Evolutionary conservation across 2,329 filamentous ascomycete species (phyloP), one percentile per base, ranked within the genome.

Genomic region (Venturia asperata): DNA sequence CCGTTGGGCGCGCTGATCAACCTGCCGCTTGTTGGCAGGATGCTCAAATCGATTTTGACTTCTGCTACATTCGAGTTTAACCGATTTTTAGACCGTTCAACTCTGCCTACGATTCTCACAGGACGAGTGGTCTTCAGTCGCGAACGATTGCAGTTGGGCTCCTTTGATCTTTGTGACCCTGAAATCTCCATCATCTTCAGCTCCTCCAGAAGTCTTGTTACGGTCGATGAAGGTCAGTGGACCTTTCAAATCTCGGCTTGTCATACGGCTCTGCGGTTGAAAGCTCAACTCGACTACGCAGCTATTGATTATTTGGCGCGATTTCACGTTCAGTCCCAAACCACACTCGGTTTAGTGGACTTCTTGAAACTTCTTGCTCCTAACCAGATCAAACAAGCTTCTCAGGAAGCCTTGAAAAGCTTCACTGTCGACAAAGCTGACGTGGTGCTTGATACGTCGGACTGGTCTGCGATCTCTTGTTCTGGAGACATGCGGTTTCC

Each of bases 351-450:
- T 21, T 19, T 58, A 15, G 19, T 58, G 3, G 52, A 39, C 30
- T 58, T 58, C 19, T 37, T 58, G 27, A 39, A 58, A 58, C 52
- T 58, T 58, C 52, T 58, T 58, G 30, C 52, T 37, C 52, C 52
- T 9, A n/a, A 58, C 15, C 52, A 37, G 30, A n/a, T 58, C 30
- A 58, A 58, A 37, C 27, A 30, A 34, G 52, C 30, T 17, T 58
- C 52, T 58, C 52, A 58, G 19, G 37, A 19, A 3, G 27, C 52
- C n/a, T 21, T 58, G 6, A 58, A n/a, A 58, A 27, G 21, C 52
- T 58, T 58, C 30, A 58, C 30, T 34, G 52, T 58, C 37, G 52
- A 58, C 9, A 19, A 58, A 37, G 52, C 52, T n/a, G 52, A 58
- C 19, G 52, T 58, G 30, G 52, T 58, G 2, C 52, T 58, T 3